These are phyloP conservation scores for Lathyrus aphaca DNA, from an alignment of 306 rosid species.

Conservation along the genomic window DNA sequence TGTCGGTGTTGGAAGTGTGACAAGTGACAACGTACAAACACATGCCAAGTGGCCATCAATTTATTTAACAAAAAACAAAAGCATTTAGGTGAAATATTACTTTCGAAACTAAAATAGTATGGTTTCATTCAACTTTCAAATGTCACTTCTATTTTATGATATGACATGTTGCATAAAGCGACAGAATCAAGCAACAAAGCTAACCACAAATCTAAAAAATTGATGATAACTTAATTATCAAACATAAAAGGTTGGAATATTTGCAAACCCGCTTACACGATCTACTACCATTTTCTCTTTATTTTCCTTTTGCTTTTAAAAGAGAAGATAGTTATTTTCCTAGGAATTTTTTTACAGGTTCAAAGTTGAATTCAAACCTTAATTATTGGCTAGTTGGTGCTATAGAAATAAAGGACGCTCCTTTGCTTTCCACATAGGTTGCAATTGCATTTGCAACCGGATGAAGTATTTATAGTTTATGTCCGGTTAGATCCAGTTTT, in stretches of 20 bases:
- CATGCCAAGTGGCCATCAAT: conserved; percentile 3
- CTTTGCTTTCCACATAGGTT: not conserved
- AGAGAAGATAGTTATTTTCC: conserved; percentile 30
- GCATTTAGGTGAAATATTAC: conserved; percentile 23
- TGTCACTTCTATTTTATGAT: not conserved
- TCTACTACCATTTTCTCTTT: not conserved
- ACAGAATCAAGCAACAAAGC: conserved; percentile 46
- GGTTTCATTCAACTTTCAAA: conserved; percentile 7
- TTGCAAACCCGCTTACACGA: conserved; percentile 34
- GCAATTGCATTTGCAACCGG: no score
- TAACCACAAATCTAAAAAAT: conserved; percentile 26
- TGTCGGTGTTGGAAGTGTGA: conserved; percentile 42
- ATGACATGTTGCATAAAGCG: conserved; percentile 40
- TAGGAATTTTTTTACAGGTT: conserved; percentile 30
- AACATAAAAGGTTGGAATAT: conserved; percentile 34
- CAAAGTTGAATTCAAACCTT: conserved; percentile 24
- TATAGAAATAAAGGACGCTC: not conserved
- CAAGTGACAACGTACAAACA: conserved; percentile 16
- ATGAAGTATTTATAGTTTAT: no score
- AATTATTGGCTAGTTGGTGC: conserved; percentile 3
- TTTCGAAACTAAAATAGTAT: not conserved
- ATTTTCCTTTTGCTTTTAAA: conserved; percentile 34
- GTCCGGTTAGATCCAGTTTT: no score
- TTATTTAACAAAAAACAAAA: not conserved
- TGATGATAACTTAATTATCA: conserved; percentile 14